phyloP scores from a whole-genome alignment of 1,284 basidiomycete species.

The Irpex sp. region DNA sequence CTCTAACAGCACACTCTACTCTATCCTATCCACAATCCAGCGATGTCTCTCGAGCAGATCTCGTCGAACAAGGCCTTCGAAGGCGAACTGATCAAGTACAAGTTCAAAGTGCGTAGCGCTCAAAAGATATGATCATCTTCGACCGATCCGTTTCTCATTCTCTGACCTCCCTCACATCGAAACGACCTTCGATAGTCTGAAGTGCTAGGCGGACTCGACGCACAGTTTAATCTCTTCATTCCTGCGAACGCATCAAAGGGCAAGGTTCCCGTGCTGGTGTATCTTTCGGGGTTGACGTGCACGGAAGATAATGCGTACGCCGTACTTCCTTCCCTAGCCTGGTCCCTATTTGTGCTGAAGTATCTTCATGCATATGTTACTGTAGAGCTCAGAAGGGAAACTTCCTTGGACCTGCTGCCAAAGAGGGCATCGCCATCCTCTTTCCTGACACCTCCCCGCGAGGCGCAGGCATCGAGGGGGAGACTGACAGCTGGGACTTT shows the following conservation, averaged over 20 bases:
- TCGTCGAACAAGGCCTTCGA: constrained; percentile 78
- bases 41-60: constrained; percentile 57
- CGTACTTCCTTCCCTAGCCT: not conserved
- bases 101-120: constrained; percentile 59
- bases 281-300: constrained; percentile 92
- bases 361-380: not conserved
- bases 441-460: constrained; percentile 97
- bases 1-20: not conserved
- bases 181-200: constrained; percentile 40
- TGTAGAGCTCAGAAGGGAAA: constrained; percentile 82
- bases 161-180: not conserved
- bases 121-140: constrained; percentile 11
- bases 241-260: constrained; percentile 57
- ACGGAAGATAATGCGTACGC: constrained; percentile 91
- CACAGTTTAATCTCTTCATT: constrained; percentile 90
- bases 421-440: constrained; percentile 85
- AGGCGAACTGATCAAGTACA: constrained; percentile 84
- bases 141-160: constrained; percentile 10
- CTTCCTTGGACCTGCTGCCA: constrained; percentile 77
- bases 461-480: constrained; percentile 86
- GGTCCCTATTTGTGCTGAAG: not conserved
- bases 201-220: constrained; percentile 74
- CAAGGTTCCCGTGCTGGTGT: constrained; percentile 83
- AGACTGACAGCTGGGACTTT: constrained; percentile 89
- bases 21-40: not conserved